These are phyloP conservation scores for Rhinocladiella similis DNA, from an alignment of 2,329 filamentous ascomycete genomes.

Conservation along the genomic window DNA sequence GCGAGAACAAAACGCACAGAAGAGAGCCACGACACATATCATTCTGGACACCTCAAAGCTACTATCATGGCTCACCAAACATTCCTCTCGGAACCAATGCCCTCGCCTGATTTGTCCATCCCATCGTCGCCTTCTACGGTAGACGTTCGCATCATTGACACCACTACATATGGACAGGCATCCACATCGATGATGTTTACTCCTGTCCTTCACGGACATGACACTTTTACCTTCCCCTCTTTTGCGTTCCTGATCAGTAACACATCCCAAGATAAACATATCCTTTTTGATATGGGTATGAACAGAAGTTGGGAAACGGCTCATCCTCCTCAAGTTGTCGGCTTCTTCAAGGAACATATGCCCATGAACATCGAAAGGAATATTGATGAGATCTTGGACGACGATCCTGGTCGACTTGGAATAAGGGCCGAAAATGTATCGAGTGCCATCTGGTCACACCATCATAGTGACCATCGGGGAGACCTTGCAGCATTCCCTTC, in stretches of 20 bases:
- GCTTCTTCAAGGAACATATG: slow-evolving; percentile 6
- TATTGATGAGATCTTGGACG: slow-evolving; percentile 3
- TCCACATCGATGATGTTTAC: background rate
- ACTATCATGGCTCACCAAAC: background rate
- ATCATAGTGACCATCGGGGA: slow-evolving; percentile 49
- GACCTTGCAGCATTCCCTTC: slow-evolving; percentile 49
- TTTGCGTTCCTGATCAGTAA: slow-evolving; percentile 8
- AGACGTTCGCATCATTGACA: slow-evolving; percentile 10
- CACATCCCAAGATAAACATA: background rate
- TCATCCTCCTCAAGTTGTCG: slow-evolving; percentile 6
- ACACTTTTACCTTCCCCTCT: slow-evolving; percentile 1
- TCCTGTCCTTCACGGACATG: background rate
- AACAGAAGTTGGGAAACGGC: slow-evolving; percentile 28
- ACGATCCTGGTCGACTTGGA: background rate
- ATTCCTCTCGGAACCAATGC: background rate
- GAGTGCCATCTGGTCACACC: slow-evolving; percentile 33
- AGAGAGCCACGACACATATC: no score
- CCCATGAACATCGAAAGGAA: background rate
- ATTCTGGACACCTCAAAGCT: no score
- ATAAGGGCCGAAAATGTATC: background rate
- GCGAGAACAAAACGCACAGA: no score
- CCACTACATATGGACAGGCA: slow-evolving; percentile 2
- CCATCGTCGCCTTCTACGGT: slow-evolving; percentile 8
- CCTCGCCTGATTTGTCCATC: slow-evolving; percentile 1
- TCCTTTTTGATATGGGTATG: slow-evolving; percentile 30